Base-by-base conservation (phyloP, 2,329 filamentous ascomycete genomes). In the Penicillium italicum region DNA sequence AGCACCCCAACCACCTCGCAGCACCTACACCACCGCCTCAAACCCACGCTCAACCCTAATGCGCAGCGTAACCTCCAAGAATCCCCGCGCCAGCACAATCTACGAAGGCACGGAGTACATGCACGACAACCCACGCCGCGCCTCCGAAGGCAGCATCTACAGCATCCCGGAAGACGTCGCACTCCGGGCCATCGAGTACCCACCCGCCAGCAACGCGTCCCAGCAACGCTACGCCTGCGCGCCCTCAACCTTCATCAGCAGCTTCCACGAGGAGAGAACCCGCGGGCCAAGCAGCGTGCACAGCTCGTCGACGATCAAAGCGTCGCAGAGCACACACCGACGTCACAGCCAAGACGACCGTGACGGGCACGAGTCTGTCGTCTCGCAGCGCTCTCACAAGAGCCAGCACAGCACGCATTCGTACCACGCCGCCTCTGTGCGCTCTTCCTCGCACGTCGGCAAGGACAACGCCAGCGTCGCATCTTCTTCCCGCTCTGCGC, bases 171-270 rank as follows among this genome's bases (percentile, higher is more conserved):
- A 67, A 24, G 68, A 75, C 28, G 52, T 69, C 3, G 72, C 73
- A 9, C 61, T 76, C 49, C 70, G 74, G 9, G 72, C 74, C 49
- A 76, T 76, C 56, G 74, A 76, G 53, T 75, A 73, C 46, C 65
- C 69, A 12, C 69, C 70, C 3, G 55, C 62, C 12, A 60, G 65
- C 56, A 65, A 64, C 40, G 60, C 66, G 38, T 58, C 60, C 3
- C 52, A 58, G 20, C 58, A 58, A 47, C 62, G 62, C 31, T 62
- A 65, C 40, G 66, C 67, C 4, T 69, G 64, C 58, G 68, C 69
- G 48, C 68, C 72, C 43, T 73, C 72, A 57, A 74, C 74, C 7
- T 70, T 76, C 53, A 75, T 76, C 64, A 76, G 73, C 69, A 74
- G 71, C 57, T 76, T 73, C 62, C 67, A 62, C n/a, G 59, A 66